Base-by-base conservation (phyloP, 148 eudicot genomes). In the Mesembryanthemum crystallinum region DNA sequence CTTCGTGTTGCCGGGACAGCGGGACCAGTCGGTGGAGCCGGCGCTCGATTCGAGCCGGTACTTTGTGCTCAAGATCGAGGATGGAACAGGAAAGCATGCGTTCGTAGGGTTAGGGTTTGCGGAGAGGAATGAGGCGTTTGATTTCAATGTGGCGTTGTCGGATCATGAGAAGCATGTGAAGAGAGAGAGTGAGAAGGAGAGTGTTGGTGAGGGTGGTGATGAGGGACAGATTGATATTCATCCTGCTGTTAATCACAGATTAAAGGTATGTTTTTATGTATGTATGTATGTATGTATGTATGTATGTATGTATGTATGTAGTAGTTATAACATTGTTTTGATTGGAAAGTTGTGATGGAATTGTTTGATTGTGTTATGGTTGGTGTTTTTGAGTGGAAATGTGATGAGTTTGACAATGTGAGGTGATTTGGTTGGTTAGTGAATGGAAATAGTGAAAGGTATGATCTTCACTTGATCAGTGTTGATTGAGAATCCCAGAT, bases 51-150 rank as follows among this genome's bases (percentile, higher is more conserved):
- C 98, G 29, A 92, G 97, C 9, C 59, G 98, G 13, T 94, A 92
- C 76, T 94, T 94, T 25, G 97, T 94, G 73, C 75, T 94, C 42
- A 89, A 80, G 92, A 92, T 94, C 73, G 98, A 94, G 77, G 98
- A 94, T 42, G 98, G 98, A 0, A 83, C 70, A 3, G 98, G 98
- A n/a, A 95, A 95, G 76, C 92, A 92, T 69, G 98, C 98, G 18
- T 95, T 95, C 32, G 76, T 95, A 0, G 98, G 98, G 54, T 25
- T 95, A 78, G 98, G 98, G 83, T 95, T 95, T 73, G 75, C 76
- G 2, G 98, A 95, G 83, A 64, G 98, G 62, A 95, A 95, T 52
- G 98, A 95, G 79, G 98, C 98, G 67, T 95, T 95, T 69, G 98
- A 95, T 89, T 95, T 95, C 78, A 95, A 95, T 80, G 98, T 95